Evolutionary conservation across 768 basidiomycete species (phyloP), one percentile per base, ranked within the genome.

Genomic region (Sutorius australiensis): DNA sequence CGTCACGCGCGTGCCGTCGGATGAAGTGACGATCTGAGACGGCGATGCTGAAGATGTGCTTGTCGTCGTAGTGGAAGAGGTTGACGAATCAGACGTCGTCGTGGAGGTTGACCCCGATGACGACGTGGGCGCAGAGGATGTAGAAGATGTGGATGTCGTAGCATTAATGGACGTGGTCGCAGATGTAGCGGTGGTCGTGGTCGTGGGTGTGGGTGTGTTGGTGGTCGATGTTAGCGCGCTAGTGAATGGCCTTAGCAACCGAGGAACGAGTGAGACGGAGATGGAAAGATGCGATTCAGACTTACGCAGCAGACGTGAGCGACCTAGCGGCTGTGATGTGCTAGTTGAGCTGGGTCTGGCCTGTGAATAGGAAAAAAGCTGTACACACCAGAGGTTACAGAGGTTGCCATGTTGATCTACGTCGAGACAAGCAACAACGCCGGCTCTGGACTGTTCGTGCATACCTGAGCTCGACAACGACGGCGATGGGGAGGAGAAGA

Each of bases 321-420:
- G 39, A 0, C 0, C 0, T 0, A 1, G 13, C 0, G 2, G 9
- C 31, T 56, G 43, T 36, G 45, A 31, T 1, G 2, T 24, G 24
- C 24, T 11, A 5, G 9, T 16, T 16, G 40, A 13, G 30, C 30
- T 42, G 43, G 19, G 30, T 24, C 24, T 21, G 53, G 31, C 37
- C 6, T 41, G n/a, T 10, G 27, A 44, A 33, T 7, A 19, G 4
- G 4, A 46, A 33, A 48, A 48, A 34, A 1, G 24, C 17, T 14
- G 31, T 45, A 57, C 63, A 43, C 6, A 64, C 63, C 0, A 1
- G 61, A 14, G 7, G 36, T 10, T 8, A 12, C 0, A n/a, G 3
- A 3, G 2, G 42, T 21, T 9, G 63, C 36, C 50, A 52, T 58
- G 53, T 13, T 31, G 47, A 48, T 36, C 54, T 57, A 46, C 7